A percentile compares a stretch with the other conserved stretches of the same genome.
phyloP scores from a whole-genome alignment of 768 basidiomycete species.

The Mycena haematopus region DNA sequence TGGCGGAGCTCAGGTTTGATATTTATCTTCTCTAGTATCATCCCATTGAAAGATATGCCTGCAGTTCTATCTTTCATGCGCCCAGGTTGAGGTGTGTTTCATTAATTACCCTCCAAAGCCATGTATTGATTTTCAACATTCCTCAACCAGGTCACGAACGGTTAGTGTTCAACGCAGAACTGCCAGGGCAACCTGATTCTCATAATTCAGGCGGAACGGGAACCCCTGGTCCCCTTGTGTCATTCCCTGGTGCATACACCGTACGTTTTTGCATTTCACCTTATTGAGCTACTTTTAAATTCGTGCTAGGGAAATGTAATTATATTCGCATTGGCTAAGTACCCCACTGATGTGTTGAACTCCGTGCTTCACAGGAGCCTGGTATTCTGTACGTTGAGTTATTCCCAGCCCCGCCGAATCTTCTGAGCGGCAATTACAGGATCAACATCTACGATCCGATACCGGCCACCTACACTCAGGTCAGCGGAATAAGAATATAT shows the following conservation, averaged over 20 bases:
- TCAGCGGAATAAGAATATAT: neutral
- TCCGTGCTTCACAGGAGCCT: slow-evolving; percentile 16
- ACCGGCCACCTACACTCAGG: slow-evolving; percentile 31
- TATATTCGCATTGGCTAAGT: neutral
- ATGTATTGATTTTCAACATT: neutral
- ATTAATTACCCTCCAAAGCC: neutral
- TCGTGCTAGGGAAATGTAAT: slow-evolving; percentile 12
- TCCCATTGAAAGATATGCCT: neutral
- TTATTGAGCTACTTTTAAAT: too few relatives aligned
- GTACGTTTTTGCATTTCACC: slow-evolving; percentile 14
- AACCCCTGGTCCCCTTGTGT: slow-evolving; percentile 40
- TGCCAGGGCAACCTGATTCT: too few relatives aligned
- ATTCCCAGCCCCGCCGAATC: neutral
- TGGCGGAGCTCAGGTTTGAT: slow-evolving; percentile 37
- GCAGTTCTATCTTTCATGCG: slow-evolving; percentile 40
- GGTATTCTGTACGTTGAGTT: slow-evolving; percentile 24
- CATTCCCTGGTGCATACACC: slow-evolving; percentile 44
- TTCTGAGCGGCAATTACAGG: neutral
- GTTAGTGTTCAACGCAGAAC: slow-evolving; percentile 2
- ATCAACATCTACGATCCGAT: slow-evolving; percentile 33
- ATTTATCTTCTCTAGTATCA: neutral
- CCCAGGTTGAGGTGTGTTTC: slow-evolving; percentile 37
- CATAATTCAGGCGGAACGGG: slow-evolving; percentile 35
- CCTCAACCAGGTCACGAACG: slow-evolving; percentile 12
- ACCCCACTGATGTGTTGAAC: neutral